phyloP scores from a whole-genome alignment of 2,329 filamentous ascomycete species.

The Microdochium bolleyi region DNA sequence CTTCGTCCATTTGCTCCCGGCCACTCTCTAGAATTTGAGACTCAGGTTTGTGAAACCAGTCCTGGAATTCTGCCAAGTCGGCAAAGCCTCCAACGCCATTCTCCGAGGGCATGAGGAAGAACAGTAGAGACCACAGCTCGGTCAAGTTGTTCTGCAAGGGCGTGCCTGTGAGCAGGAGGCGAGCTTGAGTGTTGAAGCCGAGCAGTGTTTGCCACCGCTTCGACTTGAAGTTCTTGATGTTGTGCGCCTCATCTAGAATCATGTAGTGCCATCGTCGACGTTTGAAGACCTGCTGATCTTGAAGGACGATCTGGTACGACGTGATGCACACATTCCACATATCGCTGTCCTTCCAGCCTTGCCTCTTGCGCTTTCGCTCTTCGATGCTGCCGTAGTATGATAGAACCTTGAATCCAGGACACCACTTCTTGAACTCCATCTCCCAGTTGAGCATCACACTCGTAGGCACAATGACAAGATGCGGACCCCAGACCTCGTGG shows the following conservation, averaged over 20 bases:
- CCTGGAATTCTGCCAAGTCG: constrained; percentile 89
- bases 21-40: constrained; percentile 95
- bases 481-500: constrained; percentile 89
- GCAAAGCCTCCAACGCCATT: constrained; percentile 85
- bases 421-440: constrained; percentile 99
- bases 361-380: constrained; percentile 82
- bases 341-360: constrained; percentile 89
- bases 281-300: constrained; percentile 91
- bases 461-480: constrained; percentile 91
- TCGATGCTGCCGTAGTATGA: constrained; percentile 94
- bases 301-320: constrained; percentile 90
- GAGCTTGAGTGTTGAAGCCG: constrained; percentile 83
- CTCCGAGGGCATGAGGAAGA: constrained; percentile 91
- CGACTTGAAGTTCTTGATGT: constrained; percentile 99
- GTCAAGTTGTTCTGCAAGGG: constrained; percentile 95
- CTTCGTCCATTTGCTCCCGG: constrained; percentile 86
- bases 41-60: constrained; percentile 92
- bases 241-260: constrained; percentile 96
- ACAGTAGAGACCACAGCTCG: constrained; percentile 92
- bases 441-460: constrained; percentile 99
- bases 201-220: constrained; percentile 94
- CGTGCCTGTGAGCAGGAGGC: constrained; percentile 85
- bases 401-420: constrained; percentile 94
- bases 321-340: constrained; percentile 97
- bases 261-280: constrained; percentile 94